Percentiles rank a stretch among this genome's conserved stretches.
Evolutionary conservation across 176 grass and related monocot genomes (phyloP).

Genomic region (Triticum timopheevii): DNA sequence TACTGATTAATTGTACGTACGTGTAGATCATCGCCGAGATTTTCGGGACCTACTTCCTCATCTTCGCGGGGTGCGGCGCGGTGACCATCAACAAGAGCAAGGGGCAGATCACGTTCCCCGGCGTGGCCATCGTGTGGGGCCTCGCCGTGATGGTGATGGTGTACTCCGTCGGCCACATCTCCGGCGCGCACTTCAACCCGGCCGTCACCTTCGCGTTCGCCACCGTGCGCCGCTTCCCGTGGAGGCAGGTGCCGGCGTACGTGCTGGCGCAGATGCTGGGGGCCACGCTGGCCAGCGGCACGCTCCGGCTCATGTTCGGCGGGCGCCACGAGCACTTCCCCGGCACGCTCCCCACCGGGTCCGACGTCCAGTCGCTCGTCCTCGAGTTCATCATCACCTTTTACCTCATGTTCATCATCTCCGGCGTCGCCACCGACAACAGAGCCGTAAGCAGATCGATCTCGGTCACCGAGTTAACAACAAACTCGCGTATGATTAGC

Average conservation of each 20-base stretch:
- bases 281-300: constrained; percentile 56
- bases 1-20: not conserved
- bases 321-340: constrained; percentile 59
- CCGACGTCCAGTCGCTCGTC: constrained; percentile 69
- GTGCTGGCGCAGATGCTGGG: constrained; percentile 63
- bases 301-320: constrained; percentile 72
- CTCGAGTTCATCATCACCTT: constrained; percentile 84
- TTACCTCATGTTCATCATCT: constrained; percentile 96
- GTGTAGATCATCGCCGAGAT: constrained; percentile 74
- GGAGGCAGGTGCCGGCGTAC: constrained; percentile 79
- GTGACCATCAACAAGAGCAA: constrained; percentile 77
- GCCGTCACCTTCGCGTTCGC: constrained; percentile 89
- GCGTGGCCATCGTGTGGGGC: constrained; percentile 85
- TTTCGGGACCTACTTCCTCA: constrained; percentile 89
- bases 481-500: not conserved
- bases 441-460: constrained; percentile 49
- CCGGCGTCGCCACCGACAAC: constrained; percentile 83
- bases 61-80: constrained; percentile 85
- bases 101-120: constrained; percentile 87
- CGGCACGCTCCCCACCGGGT: constrained; percentile 57
- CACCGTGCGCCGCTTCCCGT: constrained; percentile 72
- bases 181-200: constrained; percentile 96
- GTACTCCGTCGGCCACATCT: constrained; percentile 94
- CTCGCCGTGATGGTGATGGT: constrained; percentile 94
- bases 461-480: not conserved